phyloP scores from a whole-genome alignment of 139 green algal genomes.

The Closterium sp. region DNA sequence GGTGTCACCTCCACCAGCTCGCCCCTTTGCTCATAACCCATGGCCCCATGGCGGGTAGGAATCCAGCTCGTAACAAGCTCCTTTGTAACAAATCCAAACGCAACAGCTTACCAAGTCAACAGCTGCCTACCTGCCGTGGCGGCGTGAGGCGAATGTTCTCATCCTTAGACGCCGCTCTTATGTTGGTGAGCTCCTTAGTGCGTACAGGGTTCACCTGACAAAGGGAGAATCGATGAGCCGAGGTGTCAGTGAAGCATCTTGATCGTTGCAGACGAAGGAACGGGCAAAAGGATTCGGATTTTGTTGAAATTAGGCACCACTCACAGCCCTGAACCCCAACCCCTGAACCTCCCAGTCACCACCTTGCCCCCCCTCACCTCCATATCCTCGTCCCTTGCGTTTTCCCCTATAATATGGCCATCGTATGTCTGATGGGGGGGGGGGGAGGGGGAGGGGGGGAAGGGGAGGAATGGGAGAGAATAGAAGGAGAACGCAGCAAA shows the following conservation, averaged over 20 bases:
- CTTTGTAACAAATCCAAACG: too few relatives aligned
- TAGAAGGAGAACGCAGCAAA: not conserved
- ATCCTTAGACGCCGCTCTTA: constrained; percentile 68
- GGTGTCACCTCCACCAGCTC: constrained; percentile 11
- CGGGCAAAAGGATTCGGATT: not conserved
- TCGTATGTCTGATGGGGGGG: too few relatives aligned
- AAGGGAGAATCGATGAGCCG: too few relatives aligned
- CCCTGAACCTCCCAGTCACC: too few relatives aligned
- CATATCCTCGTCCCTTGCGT: too few relatives aligned
- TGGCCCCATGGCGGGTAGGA: too few relatives aligned
- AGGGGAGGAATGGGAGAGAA: not conserved
- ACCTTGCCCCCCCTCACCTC: too few relatives aligned
- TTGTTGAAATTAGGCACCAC: not conserved
- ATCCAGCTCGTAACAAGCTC: too few relatives aligned
- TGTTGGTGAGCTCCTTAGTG: constrained; percentile 85
- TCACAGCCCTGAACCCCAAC: too few relatives aligned
- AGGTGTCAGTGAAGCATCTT: too few relatives aligned
- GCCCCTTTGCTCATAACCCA: constrained; percentile 71
- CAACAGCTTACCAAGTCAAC: too few relatives aligned
- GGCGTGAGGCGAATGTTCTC: constrained; percentile 73
- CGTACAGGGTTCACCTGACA: constrained; percentile 73
- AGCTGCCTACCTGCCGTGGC: constrained; percentile 47
- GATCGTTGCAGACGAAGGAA: constrained; percentile 44
- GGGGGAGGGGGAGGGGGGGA: not conserved
- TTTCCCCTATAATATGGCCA: too few relatives aligned